Evolutionary conservation across 306 rosid genomes (phyloP), one percentile per base, ranked within the genome.

Genomic region (Neltuma alba): DNA sequence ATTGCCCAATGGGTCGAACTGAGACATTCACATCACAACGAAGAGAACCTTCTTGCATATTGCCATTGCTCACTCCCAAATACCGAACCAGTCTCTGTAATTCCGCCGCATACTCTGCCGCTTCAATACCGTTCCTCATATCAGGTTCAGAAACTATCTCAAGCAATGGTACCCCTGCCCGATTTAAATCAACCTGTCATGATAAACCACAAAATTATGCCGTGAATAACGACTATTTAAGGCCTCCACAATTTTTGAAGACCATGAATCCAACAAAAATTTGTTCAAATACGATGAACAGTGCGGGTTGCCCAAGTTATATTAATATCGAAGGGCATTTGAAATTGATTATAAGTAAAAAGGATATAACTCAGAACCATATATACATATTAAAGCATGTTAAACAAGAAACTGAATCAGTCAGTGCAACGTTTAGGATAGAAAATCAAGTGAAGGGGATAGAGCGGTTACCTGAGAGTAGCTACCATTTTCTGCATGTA

Each of bases 101-200:
- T 76, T 95, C 99, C 64, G 97, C 94, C 34, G 97, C 99, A 76
- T 92, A 95, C 84, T 95, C 99, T 31, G 99, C 92, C 77, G 99
- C 99, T 85, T 95, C 99, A 78, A 91, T 92, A 70, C 99, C 97
- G 79, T 70, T 95, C 83, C 97, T 92, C 98, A 95, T 91, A 82
- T 95, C 97, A 73, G 99, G 98, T 86, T 95, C 99, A 76, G 98
- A 95, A 85, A 95, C 98, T 84, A 95, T 92, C 88, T 95, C 98
- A 76, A 92, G 98, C 90, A 95, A 91, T 41, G 99, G 95, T 30
- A 95, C 99, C 80, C 98, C 98, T 40, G 99, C 99, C 81, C 98
- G 90, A 76, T 95, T 95, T 58, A 95, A 89, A 87, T 95, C 98
- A 90, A 92, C 99, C 98, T 94, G 87, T 48, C 85, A 76, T 31